Conservation (phyloP, 2,329 filamentous ascomycete species). For the Aspergillus alliaceus region DNA sequence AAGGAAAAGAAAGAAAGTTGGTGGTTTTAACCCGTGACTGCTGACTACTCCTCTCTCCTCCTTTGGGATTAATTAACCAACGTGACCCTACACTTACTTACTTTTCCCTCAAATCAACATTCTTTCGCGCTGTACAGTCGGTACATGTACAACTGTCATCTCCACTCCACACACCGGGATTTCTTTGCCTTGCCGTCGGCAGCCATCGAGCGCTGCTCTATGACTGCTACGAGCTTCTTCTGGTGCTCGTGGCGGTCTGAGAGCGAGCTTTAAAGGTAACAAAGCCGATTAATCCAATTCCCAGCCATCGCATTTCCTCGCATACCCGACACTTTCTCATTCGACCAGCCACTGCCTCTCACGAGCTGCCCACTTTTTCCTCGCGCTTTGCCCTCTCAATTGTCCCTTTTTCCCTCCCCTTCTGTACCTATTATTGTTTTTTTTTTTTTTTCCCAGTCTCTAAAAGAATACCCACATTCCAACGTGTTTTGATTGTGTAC, state of each 20-base stretch:
- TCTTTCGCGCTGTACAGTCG: slow-evolving; percentile 5
- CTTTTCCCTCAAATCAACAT: background rate
- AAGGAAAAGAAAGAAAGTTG: too few species aligned
- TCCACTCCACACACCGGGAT: slow-evolving; percentile 5
- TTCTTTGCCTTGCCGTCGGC: background rate
- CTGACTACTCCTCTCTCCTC: background rate
- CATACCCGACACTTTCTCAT: slow-evolving; percentile 14
- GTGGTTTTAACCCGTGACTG: background rate
- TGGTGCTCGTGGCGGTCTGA: slow-evolving; percentile 24
- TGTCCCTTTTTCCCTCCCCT: slow-evolving; percentile 10
- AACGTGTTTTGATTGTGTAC: slow-evolving; percentile 11
- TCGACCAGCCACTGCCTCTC: slow-evolving; percentile 33
- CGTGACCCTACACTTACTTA: background rate
- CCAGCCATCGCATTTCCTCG: slow-evolving; percentile 44
- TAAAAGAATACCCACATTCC: slow-evolving; percentile 26
- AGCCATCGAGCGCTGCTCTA: slow-evolving; percentile 22
- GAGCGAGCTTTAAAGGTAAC: slow-evolving; percentile 13
- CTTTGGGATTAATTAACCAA: background rate
- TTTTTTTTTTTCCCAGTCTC: slow-evolving; percentile 7
- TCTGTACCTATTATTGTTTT: slow-evolving; percentile 12
- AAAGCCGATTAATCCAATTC: slow-evolving; percentile 12
- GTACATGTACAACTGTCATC: slow-evolving; percentile 1
- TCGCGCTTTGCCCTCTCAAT: slow-evolving; percentile 10
- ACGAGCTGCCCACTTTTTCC: slow-evolving; percentile 16
- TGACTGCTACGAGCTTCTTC: slow-evolving; percentile 19